A percentile compares a stretch with the other conserved stretches of the same genome.
Conservation (phyloP, 306 rosid species). For the Glycine tomentella region DNA sequence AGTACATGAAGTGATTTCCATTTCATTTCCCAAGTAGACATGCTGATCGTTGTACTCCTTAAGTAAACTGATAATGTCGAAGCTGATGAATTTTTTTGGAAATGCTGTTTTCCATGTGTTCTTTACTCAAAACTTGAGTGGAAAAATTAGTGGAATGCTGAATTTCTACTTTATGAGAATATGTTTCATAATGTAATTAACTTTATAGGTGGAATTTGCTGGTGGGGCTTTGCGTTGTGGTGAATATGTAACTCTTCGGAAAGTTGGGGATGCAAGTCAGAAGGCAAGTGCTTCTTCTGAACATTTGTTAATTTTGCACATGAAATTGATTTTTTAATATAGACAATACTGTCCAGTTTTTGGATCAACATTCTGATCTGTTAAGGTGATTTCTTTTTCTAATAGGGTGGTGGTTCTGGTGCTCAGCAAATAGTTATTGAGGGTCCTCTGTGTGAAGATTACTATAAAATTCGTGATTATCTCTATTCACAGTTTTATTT, state of each 20-base stretch:
- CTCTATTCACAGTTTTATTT: conserved; percentile 84
- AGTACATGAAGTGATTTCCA: conserved; percentile 11
- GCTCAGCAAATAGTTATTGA: conserved; percentile 91
- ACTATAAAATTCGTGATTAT: conserved; percentile 80
- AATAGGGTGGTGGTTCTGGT: conserved; percentile 87
- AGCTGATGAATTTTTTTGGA: background rate
- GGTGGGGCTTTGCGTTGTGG: conserved; percentile 94
- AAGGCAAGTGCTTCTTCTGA: conserved; percentile 65
- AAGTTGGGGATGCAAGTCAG: conserved; percentile 89
- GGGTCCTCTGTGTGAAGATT: conserved; percentile 93
- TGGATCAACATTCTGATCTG: conserved; percentile 38
- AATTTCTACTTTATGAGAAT: conserved; percentile 8
- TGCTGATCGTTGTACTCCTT: background rate
- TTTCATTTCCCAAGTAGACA: conserved; percentile 12
- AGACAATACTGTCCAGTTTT: background rate
- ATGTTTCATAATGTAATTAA: conserved; percentile 26
- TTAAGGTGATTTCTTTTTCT: background rate
- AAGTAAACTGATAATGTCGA: conserved; percentile 24
- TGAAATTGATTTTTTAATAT: conserved; percentile 13
- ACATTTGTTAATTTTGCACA: conserved; percentile 28
- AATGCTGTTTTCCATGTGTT: conserved; percentile 23
- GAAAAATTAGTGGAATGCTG: conserved; percentile 5
- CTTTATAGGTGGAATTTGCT: conserved; percentile 80
- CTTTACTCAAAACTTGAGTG: conserved; percentile 9
- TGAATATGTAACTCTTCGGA: conserved; percentile 86